phyloP scores from a whole-genome alignment of 2,329 filamentous ascomycete species.

The Fusarium pilosicola region DNA sequence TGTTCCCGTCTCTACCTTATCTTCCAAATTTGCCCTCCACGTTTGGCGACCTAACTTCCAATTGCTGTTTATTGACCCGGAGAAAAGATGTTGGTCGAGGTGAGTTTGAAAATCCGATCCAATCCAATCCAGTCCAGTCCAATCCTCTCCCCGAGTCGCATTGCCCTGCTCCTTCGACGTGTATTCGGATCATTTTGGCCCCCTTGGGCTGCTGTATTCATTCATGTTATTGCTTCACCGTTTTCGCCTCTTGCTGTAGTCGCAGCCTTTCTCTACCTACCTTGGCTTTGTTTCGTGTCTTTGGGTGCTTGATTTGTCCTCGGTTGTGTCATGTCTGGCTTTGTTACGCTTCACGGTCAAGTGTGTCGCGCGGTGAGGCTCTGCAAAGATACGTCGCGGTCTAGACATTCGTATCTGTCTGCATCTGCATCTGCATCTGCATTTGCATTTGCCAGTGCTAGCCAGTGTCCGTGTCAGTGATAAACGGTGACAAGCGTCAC shows the following conservation, averaged over 20 bases:
- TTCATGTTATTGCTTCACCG: slow-evolving; percentile 10
- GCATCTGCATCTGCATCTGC: not conserved
- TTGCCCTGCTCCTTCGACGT: slow-evolving; percentile 12
- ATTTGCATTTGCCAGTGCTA: not conserved
- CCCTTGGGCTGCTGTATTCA: not conserved
- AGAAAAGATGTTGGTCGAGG: slow-evolving; percentile 51
- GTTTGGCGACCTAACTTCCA: slow-evolving; percentile 8
- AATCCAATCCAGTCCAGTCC: not conserved
- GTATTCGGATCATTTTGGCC: slow-evolving; percentile 15
- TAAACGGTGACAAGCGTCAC: slow-evolving; percentile 19
- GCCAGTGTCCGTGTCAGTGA: slow-evolving; percentile 19
- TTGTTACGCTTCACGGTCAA: slow-evolving; percentile 17
- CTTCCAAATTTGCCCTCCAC: slow-evolving; percentile 4
- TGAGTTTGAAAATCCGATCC: slow-evolving; percentile 43
- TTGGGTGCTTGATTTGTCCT: not conserved
- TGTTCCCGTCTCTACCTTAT: slow-evolving; percentile 12
- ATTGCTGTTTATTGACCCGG: slow-evolving; percentile 15
- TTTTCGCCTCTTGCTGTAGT: not conserved
- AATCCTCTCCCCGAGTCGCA: not conserved
- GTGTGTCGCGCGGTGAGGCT: slow-evolving; percentile 27
- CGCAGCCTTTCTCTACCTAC: not conserved
- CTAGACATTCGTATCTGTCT: not conserved
- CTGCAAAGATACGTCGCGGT: slow-evolving; percentile 24
- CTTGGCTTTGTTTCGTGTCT: not conserved
- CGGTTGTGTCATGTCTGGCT: slow-evolving; percentile 3